A percentile compares a stretch with the other conserved stretches of the same genome.
phyloP scores from a whole-genome alignment of 176 grass and related monocot species.

The Carex scoparia region DNA sequence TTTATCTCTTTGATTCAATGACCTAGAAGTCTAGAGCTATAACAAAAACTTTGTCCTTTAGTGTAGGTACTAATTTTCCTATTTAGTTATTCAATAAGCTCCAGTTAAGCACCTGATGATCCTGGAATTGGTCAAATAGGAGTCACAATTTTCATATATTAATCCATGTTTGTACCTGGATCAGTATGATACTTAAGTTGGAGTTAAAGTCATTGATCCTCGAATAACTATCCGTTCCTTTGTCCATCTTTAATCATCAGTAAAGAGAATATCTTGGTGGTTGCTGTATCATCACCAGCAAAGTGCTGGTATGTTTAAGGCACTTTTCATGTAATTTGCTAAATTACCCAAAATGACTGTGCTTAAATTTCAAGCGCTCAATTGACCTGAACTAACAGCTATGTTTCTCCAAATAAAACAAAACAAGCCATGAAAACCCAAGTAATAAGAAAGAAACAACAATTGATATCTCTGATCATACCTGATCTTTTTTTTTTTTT shows the following conservation, averaged over 20 bases:
- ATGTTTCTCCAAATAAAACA: neutral
- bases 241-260: neutral
- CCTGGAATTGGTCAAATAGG: neutral
- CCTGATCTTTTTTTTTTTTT: neutral
- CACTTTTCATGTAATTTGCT: neutral
- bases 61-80: neutral
- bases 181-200: neutral
- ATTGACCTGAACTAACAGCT: neutral
- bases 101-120: neutral
- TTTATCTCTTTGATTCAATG: neutral
- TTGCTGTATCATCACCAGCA: neutral
- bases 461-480: neutral
- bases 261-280: neutral
- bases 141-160: neutral
- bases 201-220: neutral
- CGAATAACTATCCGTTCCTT: neutral
- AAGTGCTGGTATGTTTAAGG: neutral
- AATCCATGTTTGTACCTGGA: neutral
- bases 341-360: neutral
- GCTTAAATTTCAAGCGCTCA: neutral
- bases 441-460: neutral
- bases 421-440: neutral
- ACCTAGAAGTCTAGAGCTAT: slow-evolving; percentile 2
- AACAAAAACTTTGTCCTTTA: neutral
- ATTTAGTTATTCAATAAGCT: neutral